A percentile compares a stretch with the other conserved stretches of the same genome.
Evolutionary conservation across 306 rosid species (phyloP).

Genomic region (Cucumis melo): DNA sequence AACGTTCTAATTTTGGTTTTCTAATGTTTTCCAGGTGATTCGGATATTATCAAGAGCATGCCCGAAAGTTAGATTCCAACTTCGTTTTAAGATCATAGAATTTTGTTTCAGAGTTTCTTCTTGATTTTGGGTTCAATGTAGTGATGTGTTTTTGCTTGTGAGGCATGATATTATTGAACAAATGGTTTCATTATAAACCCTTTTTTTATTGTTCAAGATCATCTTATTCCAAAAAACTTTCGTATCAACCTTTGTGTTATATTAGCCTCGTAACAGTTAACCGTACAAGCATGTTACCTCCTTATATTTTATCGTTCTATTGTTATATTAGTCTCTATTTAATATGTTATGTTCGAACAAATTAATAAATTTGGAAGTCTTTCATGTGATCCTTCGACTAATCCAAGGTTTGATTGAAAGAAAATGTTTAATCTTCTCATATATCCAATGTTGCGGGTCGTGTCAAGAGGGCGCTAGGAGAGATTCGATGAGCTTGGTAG

Average conservation of each 20-base stretch:
- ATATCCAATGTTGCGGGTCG: too few relatives aligned
- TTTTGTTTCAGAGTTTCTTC: constrained; percentile 13
- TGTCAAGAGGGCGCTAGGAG: too few relatives aligned
- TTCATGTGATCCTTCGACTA: too few relatives aligned
- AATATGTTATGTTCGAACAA: too few relatives aligned
- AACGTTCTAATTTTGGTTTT: not conserved
- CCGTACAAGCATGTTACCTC: not conserved
- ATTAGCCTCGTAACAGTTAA: not conserved
- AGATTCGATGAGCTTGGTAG: too few relatives aligned
- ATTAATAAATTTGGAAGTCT: too few relatives aligned
- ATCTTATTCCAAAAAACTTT: not conserved
- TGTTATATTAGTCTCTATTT: too few relatives aligned
- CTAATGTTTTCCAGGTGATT: constrained; percentile 11
- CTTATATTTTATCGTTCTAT: too few relatives aligned
- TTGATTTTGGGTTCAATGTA: constrained; percentile 4
- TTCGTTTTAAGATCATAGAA: constrained; percentile 6
- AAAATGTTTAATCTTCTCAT: too few relatives aligned
- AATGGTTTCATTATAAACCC: not conserved
- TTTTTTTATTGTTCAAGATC: not conserved
- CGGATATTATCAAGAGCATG: constrained; percentile 37
- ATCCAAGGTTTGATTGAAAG: too few relatives aligned
- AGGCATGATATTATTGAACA: constrained; percentile 5
- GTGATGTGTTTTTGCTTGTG: not conserved
- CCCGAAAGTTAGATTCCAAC: constrained; percentile 21
- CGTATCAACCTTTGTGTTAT: not conserved